Evolutionary conservation across 352 stramenopile genomes (phyloP).

Genomic region (Phytophthora podocarpi): DNA sequence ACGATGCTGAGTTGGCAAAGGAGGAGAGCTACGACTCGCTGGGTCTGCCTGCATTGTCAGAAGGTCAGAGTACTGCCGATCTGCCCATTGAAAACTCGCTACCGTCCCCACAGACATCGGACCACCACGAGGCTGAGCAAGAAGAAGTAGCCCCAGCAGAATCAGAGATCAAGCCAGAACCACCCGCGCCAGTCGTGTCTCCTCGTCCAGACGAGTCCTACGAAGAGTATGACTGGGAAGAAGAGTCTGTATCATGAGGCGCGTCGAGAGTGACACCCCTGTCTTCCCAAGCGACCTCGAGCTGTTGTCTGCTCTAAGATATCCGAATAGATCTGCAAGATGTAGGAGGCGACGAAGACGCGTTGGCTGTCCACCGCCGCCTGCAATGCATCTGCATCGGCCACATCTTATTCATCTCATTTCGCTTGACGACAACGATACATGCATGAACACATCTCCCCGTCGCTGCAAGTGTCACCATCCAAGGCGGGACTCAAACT

Average conservation of each 20-base stretch:
- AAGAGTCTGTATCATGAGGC: slow-evolving; percentile 43
- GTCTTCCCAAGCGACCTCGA: too few relatives aligned
- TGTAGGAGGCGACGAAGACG: background rate
- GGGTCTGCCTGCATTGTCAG: slow-evolving; percentile 49
- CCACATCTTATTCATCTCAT: slow-evolving; percentile 15
- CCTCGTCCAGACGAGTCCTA: slow-evolving; percentile 52
- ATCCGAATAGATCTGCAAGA: slow-evolving; percentile 4
- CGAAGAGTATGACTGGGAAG: slow-evolving; percentile 68
- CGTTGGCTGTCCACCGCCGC: too few relatives aligned
- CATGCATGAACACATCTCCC: too few relatives aligned
- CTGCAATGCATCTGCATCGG: too few relatives aligned
- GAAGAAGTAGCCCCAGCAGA: background rate
- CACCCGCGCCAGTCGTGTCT: background rate
- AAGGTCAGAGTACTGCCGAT: slow-evolving; percentile 17
- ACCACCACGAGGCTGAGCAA: slow-evolving; percentile 4
- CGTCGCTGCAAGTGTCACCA: slow-evolving; percentile 18
- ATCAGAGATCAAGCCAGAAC: background rate
- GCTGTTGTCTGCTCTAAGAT: background rate
- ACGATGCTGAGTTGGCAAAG: slow-evolving; percentile 16
- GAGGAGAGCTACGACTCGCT: slow-evolving; percentile 75
- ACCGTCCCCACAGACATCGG: background rate
- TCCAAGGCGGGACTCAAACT: slow-evolving; percentile 13
- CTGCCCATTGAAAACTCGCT: background rate
- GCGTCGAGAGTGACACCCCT: too few relatives aligned
- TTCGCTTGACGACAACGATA: slow-evolving; percentile 14